These are phyloP conservation scores for Excoecaria agallocha DNA, from an alignment of 345 rosid species.

Conservation along the genomic window DNA sequence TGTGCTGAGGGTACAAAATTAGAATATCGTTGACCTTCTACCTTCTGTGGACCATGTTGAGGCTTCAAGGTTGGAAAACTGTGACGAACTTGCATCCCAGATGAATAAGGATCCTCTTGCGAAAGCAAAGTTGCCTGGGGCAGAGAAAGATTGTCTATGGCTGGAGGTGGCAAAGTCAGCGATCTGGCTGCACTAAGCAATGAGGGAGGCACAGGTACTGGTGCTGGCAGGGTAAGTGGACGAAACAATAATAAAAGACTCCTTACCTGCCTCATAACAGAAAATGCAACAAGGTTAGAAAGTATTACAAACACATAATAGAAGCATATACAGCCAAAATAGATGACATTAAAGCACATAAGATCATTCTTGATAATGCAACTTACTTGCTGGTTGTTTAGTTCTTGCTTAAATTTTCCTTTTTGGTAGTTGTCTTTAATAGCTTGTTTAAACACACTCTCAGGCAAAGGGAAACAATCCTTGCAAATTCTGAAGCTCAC, in stretches of 20 bases:
- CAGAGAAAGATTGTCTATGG: constrained; percentile 24
- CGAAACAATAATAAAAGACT: constrained; percentile 40
- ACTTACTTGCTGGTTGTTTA: constrained; percentile 42
- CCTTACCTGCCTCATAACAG: constrained; percentile 38
- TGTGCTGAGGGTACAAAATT: constrained; percentile 8
- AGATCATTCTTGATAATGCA: not conserved
- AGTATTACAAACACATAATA: not conserved
- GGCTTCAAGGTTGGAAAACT: constrained; percentile 7
- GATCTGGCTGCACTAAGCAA: constrained; percentile 14
- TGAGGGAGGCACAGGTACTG: constrained; percentile 22
- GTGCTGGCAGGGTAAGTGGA: constrained; percentile 32
- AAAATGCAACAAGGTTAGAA: not conserved
- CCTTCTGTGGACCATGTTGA: constrained; percentile 8
- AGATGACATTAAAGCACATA: not conserved
- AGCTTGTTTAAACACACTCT: constrained; percentile 38
- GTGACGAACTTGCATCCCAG: constrained; percentile 11
- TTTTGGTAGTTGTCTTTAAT: constrained; percentile 40
- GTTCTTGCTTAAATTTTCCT: constrained; percentile 49
- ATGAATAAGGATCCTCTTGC: constrained; percentile 4
- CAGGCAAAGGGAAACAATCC: constrained; percentile 51
- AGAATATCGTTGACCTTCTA: constrained; percentile 9
- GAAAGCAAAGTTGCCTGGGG: constrained; percentile 19
- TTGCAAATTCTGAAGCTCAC: constrained; percentile 44
- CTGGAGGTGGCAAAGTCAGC: constrained; percentile 15
- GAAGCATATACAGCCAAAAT: not conserved